Percentiles rank a stretch among this genome's conserved stretches.
These are phyloP conservation scores for Rhizopus sp. DNA, from an alignment of 371 early-diverging fungal species.

Conservation along the genomic window DNA sequence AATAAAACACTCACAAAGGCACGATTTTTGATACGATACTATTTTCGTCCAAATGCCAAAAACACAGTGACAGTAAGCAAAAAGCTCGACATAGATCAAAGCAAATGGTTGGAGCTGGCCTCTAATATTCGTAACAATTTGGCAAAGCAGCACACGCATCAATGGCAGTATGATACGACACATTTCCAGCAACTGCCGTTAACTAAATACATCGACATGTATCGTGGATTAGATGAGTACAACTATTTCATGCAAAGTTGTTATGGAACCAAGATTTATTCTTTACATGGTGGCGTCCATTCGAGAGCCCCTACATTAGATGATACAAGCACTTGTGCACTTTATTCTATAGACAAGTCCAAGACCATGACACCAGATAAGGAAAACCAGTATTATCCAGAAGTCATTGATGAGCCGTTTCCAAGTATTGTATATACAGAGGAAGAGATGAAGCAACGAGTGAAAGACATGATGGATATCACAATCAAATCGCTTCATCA, in stretches of 20 bases:
- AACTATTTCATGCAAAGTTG: slow-evolving; percentile 31
- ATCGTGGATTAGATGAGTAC: slow-evolving; percentile 18
- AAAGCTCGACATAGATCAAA: slow-evolving; percentile 14
- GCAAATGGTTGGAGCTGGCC: slow-evolving; percentile 35
- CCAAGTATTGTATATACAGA: slow-evolving; percentile 32
- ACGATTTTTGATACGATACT: slow-evolving; percentile 30
- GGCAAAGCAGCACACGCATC: slow-evolving; percentile 9
- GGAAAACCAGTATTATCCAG: neutral
- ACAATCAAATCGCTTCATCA: slow-evolving; percentile 19
- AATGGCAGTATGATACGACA: slow-evolving; percentile 9
- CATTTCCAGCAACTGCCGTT: neutral
- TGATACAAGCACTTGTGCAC: slow-evolving; percentile 19
- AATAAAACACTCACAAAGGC: slow-evolving; percentile 29
- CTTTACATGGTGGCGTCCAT: slow-evolving; percentile 15
- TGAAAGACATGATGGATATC: slow-evolving; percentile 27
- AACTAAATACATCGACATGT: neutral
- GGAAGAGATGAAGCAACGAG: slow-evolving; percentile 33
- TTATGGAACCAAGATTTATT: slow-evolving; percentile 27
- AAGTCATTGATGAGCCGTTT: slow-evolving; percentile 23
- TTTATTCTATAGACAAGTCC: slow-evolving; percentile 17
- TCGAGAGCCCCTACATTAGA: slow-evolving; percentile 15
- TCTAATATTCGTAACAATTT: slow-evolving; percentile 26
- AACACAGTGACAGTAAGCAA: neutral
- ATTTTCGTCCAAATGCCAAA: slow-evolving; percentile 19
- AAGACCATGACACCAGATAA: neutral